Evolutionary conservation across 208 protist species (phyloP), one percentile per base, ranked within the genome.

Genomic region (Acanthamoeba triangularis): DNA sequence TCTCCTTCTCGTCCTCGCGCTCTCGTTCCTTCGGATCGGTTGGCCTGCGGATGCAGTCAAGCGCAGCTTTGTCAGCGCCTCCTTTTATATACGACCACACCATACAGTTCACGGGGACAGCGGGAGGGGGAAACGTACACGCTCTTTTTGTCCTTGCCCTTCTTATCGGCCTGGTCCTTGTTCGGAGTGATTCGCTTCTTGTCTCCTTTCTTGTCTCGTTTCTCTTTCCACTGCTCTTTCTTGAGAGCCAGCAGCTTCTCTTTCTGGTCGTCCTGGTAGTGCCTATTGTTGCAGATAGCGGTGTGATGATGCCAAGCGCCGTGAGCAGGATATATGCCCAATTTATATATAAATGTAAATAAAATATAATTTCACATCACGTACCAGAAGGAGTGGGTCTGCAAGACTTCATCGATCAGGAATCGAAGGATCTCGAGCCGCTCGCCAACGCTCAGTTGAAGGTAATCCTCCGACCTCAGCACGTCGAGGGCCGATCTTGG

Each of bases 361-460:
- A 44, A 44, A 4, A 44, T 44, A 6, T 44, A 4, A 44, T 44
- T 6, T 44, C 1, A 4, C 41, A 44, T 1, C 41, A 44, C 4
- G 16, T 18, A 41, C 69, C 69, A 78, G 37, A 78, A 78, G 37
- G n/a, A 35, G 37, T 78, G 0, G 7, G 69, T 78, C 37, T 78
- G 69, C 30, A 78, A n/a, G n/a, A 41, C 69, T 20, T 78, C 69
- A 14, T 78, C 69, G 69, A 41, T 78, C 18, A 78, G 37, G 69
- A 78, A 78, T 2, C 37, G 69, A 33, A 78, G 69, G 33, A 78
- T 4, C 33, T 78, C 69, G 11, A 78, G 69, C 1, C 69, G n/a
- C 37, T 78, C 69, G 8, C 4, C 33, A 13, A 25, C 20, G n/a
- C 30, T 47, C 35, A 78, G 69, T n/a, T 78, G 28, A 6, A 78